These are phyloP conservation scores for Lycium barbarum DNA, from an alignment of 257 asterid species.

Conservation along the genomic window DNA sequence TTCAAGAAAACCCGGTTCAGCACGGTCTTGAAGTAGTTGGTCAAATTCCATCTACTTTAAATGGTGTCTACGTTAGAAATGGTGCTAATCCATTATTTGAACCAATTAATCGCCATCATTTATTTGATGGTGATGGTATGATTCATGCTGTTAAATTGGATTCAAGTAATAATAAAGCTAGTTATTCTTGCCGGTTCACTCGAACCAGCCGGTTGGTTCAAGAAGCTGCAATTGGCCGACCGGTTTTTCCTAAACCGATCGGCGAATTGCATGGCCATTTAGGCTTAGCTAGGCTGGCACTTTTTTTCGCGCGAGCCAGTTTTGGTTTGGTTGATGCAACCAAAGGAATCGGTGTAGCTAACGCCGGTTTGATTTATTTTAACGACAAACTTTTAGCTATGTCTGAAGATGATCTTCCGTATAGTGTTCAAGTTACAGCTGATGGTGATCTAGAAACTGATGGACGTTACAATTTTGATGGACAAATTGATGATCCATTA, in stretches of 20 bases:
- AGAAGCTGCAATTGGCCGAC: slow-evolving; percentile 54
- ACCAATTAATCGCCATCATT: slow-evolving; percentile 66
- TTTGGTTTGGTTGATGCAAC: slow-evolving; percentile 44
- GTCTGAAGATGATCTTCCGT: slow-evolving; percentile 74
- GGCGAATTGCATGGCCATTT: slow-evolving; percentile 68
- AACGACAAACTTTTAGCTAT: slow-evolving; percentile 58
- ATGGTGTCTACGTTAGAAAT: slow-evolving; percentile 62
- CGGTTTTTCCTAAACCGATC: slow-evolving; percentile 61
- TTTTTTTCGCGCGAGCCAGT: slow-evolving; percentile 45
- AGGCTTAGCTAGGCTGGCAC: slow-evolving; percentile 64
- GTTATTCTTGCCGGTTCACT: slow-evolving; percentile 65
- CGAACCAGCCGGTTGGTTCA: slow-evolving; percentile 51
- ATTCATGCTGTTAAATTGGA: slow-evolving; percentile 57
- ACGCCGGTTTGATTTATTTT: slow-evolving; percentile 57
- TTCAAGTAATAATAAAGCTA: slow-evolving; percentile 38
- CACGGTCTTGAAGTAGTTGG: slow-evolving; percentile 59
- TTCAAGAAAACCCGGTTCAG: slow-evolving; percentile 61
- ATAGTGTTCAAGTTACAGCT: slow-evolving; percentile 38
- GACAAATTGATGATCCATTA: slow-evolving; percentile 46
- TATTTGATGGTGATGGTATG: slow-evolving; percentile 79
- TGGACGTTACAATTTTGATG: slow-evolving; percentile 55
- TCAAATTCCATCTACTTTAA: slow-evolving; percentile 45
- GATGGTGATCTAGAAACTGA: slow-evolving; percentile 58
- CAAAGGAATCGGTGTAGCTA: slow-evolving; percentile 53
- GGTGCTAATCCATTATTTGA: slow-evolving; percentile 61